Evolutionary conservation across 2,329 filamentous ascomycete species (phyloP).

Genomic region (Claviceps cyperi): DNA sequence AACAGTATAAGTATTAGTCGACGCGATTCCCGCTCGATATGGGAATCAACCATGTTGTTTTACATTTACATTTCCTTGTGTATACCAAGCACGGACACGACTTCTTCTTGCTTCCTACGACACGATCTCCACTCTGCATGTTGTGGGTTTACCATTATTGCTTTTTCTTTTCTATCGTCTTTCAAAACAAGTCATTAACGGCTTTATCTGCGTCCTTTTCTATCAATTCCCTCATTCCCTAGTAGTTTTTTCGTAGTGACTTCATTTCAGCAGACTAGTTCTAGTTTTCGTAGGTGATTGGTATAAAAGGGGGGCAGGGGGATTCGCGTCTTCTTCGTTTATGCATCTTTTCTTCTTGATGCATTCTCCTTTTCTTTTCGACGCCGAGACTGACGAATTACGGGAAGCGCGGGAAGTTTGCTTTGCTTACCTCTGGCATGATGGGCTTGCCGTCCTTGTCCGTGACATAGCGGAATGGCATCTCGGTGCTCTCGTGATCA

Average conservation of each 20-base stretch:
- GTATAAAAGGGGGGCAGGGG: too few species aligned
- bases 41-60: not conserved
- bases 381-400: not conserved
- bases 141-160: not conserved
- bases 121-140: not conserved
- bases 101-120: not conserved
- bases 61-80: not conserved
- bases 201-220: conserved; percentile 87
- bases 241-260: not conserved
- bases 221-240: conserved; percentile 94
- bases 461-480: conserved; percentile 95
- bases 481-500: conserved; percentile 85
- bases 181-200: conserved; percentile 67
- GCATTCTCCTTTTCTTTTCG: not conserved
- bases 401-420: not conserved
- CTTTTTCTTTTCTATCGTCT: not conserved
- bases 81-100: not conserved
- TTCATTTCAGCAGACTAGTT: conserved; percentile 10
- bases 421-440: conserved; percentile 65
- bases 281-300: not conserved
- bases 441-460: conserved; percentile 61
- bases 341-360: not conserved
- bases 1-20: not conserved
- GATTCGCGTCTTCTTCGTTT: too few species aligned
- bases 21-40: not conserved